Base-by-base conservation (phyloP, 208 protist species). In the Trypanosoma mega region DNA sequence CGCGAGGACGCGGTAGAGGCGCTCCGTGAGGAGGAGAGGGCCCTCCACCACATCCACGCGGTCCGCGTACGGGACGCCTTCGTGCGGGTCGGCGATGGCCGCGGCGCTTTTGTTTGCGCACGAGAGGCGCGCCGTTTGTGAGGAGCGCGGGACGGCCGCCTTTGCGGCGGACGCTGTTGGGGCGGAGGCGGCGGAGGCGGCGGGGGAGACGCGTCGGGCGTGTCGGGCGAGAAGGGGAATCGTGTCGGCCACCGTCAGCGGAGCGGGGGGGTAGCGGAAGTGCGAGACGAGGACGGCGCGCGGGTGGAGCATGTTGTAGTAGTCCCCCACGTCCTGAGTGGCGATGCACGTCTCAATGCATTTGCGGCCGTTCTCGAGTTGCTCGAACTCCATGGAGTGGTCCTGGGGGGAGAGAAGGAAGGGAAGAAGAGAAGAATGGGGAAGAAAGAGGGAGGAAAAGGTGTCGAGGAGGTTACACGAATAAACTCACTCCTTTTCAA, bases 321-420 rank as follows among this genome's bases (percentile, higher is more conserved):
- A 85, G 58, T 58, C 37, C 41, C 71, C 76, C 26, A 90, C 64
- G 54, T 94, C 88, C 52, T 94, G 88, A 9, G 34, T 59, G 2
- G 58, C n/a, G 47, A 94, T 81, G 41, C 58, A 55, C 8, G 73
- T 63, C 18, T 46, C 62, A 47, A 94, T 72, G 20, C 76, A 68
- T 24, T 77, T 74, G 21, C 72, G 78, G 27, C 80, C 76, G 27
- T 78, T 62, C 52, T 94, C 85, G n/a, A 89, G 66, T 48, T 91
- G 82, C 48, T 94, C 88, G 72, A 89, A 92, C 72, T 94, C 84
- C 88, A 94, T 94, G 1, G 33, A 21, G 24, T 16, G 6, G 31
- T 29, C 6, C 33, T 61, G 61, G 37, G 33, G 31, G 36, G 11
- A 20, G 21, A 49, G 54, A 9, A 16, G 14, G 16, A 20, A 43